Conservation (phyloP, 1,284 basidiomycete genomes). For the Ganoderma boninense region DNA sequence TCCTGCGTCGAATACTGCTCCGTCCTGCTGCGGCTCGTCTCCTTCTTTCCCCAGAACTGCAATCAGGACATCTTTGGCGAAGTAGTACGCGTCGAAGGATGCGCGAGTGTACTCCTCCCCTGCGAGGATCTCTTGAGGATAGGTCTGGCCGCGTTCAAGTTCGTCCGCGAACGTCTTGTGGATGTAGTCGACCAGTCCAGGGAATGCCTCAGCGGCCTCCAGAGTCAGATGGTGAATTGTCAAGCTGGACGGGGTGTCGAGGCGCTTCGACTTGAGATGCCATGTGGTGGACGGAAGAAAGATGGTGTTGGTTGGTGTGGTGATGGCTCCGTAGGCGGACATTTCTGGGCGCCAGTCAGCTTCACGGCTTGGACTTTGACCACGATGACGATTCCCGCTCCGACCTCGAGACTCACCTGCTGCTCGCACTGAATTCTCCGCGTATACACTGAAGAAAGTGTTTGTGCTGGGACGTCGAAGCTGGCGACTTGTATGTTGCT, state of each 20-base stretch:
- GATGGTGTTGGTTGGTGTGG: slow-evolving; percentile 7
- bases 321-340: slow-evolving; percentile 45
- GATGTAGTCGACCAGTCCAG: slow-evolving; percentile 70
- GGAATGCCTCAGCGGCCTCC: slow-evolving; percentile 48
- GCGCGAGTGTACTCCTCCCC: slow-evolving; percentile 56
- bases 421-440: background rate
- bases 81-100: slow-evolving; percentile 78
- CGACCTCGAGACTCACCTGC: background rate
- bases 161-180: slow-evolving; percentile 74
- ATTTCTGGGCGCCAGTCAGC: slow-evolving; percentile 28
- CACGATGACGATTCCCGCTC: background rate
- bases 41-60: slow-evolving; percentile 55
- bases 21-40: slow-evolving; percentile 36
- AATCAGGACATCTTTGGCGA: slow-evolving; percentile 79
- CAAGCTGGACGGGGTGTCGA: slow-evolving; percentile 36
- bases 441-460: background rate
- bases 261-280: slow-evolving; percentile 29
- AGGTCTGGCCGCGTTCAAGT: slow-evolving; percentile 80
- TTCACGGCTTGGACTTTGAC: background rate
- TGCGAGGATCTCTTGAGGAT: slow-evolving; percentile 74
- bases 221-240: slow-evolving; percentile 74
- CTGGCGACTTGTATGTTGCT: background rate
- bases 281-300: slow-evolving; percentile 40
- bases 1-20: slow-evolving; percentile 42
- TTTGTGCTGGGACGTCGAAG: background rate